A percentile compares a stretch with the other conserved stretches of the same genome.
Conservation (phyloP, 805 yeast species). For the Isabelozyma gotoi region DNA sequence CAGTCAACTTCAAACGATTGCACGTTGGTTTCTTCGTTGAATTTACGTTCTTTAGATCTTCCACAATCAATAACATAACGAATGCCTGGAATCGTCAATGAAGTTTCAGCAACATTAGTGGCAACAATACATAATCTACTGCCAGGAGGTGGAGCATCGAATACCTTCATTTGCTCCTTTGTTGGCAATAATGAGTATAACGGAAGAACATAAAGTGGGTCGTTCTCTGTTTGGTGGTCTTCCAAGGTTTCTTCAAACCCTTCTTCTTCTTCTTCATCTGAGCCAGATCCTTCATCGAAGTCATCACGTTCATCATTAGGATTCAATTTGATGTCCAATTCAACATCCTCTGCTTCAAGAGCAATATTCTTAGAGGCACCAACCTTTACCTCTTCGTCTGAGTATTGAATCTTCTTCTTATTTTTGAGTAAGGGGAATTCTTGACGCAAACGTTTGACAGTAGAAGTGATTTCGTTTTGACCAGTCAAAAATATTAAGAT, state of each 20-base stretch:
- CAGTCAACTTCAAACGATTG: constrained; percentile 90
- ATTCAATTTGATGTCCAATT: constrained; percentile 41
- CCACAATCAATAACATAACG: constrained; percentile 96
- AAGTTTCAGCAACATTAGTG: constrained; percentile 97
- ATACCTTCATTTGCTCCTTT: constrained; percentile 89
- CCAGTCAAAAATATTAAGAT: constrained; percentile 91
- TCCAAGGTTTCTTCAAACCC: constrained; percentile 73
- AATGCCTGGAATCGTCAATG: constrained; percentile 93
- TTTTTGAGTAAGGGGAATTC: constrained; percentile 59
- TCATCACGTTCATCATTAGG: constrained; percentile 40
- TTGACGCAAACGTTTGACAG: constrained; percentile 66
- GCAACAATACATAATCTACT: constrained; percentile 90
- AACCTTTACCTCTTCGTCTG: constrained; percentile 38
- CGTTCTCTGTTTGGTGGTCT: constrained; percentile 66
- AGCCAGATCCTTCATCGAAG: constrained; percentile 54
- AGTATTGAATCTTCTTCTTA: constrained; percentile 20
- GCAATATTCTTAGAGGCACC: constrained; percentile 61
- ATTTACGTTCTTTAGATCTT: constrained; percentile 83
- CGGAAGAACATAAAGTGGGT: constrained; percentile 89
- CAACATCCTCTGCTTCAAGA: constrained; percentile 86
- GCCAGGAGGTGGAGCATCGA: constrained; percentile 80
- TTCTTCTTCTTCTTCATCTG: constrained; percentile 53
- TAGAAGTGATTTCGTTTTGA: constrained; percentile 80
- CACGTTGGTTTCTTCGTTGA: constrained; percentile 80
- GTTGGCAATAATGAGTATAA: constrained; percentile 93